These are phyloP conservation scores for Backusella westeae DNA, from an alignment of 192 early-diverging fungal genomes.

Conservation along the genomic window DNA sequence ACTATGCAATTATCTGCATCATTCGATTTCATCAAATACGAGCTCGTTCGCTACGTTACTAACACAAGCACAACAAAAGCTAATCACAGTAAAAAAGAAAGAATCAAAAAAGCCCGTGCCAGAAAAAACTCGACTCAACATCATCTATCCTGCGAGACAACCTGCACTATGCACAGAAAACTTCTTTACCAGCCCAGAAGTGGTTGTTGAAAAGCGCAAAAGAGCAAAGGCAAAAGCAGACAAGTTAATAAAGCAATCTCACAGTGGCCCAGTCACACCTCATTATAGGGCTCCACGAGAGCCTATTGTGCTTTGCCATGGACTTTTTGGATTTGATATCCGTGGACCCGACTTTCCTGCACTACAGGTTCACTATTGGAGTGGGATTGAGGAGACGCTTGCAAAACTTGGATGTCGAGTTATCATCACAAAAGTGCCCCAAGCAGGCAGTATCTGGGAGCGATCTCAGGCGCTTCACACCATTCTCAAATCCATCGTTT, in stretches of 20 bases:
- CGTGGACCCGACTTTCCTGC: constrained; percentile 74
- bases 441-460: constrained; percentile 66
- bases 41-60: constrained; percentile 3
- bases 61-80: constrained; percentile 4
- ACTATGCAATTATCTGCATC: constrained; percentile 18
- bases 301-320: constrained; percentile 89
- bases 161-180: background rate
- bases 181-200: background rate
- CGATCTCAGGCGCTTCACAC: constrained; percentile 77
- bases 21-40: background rate
- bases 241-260: background rate
- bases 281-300: constrained; percentile 70
- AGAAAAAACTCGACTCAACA: background rate
- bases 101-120: too few species aligned
- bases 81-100: background rate
- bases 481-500: constrained; percentile 54
- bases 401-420: constrained; percentile 80
- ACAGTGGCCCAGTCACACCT: constrained; percentile 45
- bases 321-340: constrained; percentile 90
- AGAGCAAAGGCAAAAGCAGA: background rate
- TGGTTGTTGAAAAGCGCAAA: background rate
- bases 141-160: constrained; percentile 4
- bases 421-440: constrained; percentile 72
- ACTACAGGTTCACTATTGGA: constrained; percentile 88
- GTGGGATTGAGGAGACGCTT: constrained; percentile 75